Evolutionary conservation across 2,329 filamentous ascomycete species (phyloP).

Genomic region (Colletotrichum truncatum): DNA sequence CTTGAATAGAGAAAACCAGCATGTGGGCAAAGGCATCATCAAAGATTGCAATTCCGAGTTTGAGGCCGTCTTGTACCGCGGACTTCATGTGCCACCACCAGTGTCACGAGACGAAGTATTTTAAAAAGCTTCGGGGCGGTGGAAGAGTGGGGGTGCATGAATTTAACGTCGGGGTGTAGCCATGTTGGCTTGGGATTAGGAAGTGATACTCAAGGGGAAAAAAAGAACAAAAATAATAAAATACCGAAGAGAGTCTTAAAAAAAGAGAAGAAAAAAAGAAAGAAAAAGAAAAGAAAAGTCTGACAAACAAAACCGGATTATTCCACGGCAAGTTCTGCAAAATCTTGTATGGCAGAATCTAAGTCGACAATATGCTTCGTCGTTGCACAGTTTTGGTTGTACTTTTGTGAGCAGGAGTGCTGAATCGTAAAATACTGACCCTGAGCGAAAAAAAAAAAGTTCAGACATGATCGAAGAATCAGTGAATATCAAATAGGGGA

Average conservation of each 20-base stretch:
- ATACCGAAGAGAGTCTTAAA: slow-evolving; percentile 25
- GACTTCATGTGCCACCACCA: no score
- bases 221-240: slow-evolving; percentile 22
- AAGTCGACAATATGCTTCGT: slow-evolving; percentile 23
- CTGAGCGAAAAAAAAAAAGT: neutral
- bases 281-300: slow-evolving; percentile 26
- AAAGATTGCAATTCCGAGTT: no score
- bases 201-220: neutral
- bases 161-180: neutral
- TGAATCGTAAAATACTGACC: neutral
- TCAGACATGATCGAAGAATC: neutral
- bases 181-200: neutral
- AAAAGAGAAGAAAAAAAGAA: slow-evolving; percentile 26
- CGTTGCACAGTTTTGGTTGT: neutral
- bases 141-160: neutral
- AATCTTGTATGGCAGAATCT: slow-evolving; percentile 14
- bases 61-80: no score
- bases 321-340: slow-evolving; percentile 26
- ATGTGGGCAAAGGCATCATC: no score
- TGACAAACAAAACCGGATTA: slow-evolving; percentile 17
- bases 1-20: neutral
- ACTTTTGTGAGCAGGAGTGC: neutral
- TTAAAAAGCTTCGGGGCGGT: no score
- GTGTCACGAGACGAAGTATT: no score
- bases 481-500: neutral